Base-by-base conservation (phyloP, 257 asterid species). In the Salvia miltiorrhiza region DNA sequence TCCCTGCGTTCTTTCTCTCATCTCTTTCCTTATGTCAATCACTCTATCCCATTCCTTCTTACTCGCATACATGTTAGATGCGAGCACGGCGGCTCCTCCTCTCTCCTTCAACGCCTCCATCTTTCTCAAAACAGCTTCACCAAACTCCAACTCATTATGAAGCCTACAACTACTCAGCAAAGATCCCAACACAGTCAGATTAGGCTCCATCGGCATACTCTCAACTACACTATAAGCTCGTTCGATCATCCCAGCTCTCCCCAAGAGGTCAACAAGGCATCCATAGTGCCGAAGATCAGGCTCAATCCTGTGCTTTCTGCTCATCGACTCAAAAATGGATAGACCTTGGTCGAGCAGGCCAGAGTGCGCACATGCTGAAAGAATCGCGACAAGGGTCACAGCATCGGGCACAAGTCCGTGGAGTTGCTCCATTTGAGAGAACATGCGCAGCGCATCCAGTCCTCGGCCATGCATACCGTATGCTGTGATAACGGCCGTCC, bases 401-500 rank as follows among this genome's bases (percentile, higher is more conserved):
- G 76, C 76, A 67, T 85, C 88, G 1, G 90, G 90, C 4, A 37
- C 45, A 23, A 78, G 45, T 23, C 30, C 58, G 21, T 41, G 41
- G 44, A 39, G 61, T 23, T 43, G 67, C 75, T 71, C 77, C 88
- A 85, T 78, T 43, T 49, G 82, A 37, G 66, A 59, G 72, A 80
- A 81, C 47, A 75, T 33, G 19, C 40, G 43, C 47, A 70, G 48
- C 39, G 85, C 84, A 33, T 81, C 81, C 0, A 7, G 58, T 43
- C 86, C 87, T 4, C 23, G 76, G 5, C 87, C 87, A 20, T 81
- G 83, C 81, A 85, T 71, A 7, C 84, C 88, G 41, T 76, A 77
- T n/a, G 80, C 85, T n/a, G 86, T 79, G 67, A 85, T 83, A n/a
- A 83, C 71, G 1, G 84, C 71, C 5, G 91, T 85, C 91, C 91